phyloP scores from a whole-genome alignment of 768 basidiomycete genomes.

The Tricholoma sp. region DNA sequence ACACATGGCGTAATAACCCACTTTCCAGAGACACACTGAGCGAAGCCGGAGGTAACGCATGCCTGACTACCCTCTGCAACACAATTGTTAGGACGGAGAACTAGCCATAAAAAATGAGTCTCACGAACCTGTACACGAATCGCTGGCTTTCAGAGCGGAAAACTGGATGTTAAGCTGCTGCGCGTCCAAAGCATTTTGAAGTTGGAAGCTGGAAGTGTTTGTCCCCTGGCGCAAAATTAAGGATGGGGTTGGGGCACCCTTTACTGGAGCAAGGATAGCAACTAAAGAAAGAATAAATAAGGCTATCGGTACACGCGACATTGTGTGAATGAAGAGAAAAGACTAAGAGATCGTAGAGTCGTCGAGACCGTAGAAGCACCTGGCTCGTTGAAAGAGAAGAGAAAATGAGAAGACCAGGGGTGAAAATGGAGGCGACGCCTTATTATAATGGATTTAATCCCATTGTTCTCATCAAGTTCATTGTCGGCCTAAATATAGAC shows the following conservation, averaged over 20 bases:
- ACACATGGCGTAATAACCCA: conserved; percentile 35
- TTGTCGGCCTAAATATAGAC: too few species aligned
- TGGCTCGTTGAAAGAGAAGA: conserved; percentile 10
- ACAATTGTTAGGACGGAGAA: conserved; percentile 18
- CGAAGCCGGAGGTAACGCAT: conserved; percentile 36
- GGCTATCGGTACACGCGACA: conserved; percentile 7
- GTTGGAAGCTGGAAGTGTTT: conserved; percentile 11
- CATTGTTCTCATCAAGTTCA: too few species aligned
- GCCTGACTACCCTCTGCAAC: conserved; percentile 32
- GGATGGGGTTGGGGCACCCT: conserved; percentile 28
- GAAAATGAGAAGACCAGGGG: background rate
- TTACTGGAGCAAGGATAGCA: conserved; percentile 26
- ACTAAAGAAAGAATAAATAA: conserved; percentile 17
- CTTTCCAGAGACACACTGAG: conserved; percentile 37
- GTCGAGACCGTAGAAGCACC: conserved; percentile 16
- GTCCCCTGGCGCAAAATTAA: conserved; percentile 18
- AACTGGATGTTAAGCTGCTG: conserved; percentile 48
- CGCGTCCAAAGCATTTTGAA: conserved; percentile 45
- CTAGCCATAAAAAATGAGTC: background rate
- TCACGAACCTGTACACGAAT: conserved; percentile 42
- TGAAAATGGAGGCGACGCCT: too few species aligned
- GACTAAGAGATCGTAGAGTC: conserved; percentile 14
- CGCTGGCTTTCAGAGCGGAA: conserved; percentile 32
- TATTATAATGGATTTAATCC: too few species aligned
- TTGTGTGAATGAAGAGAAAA: conserved; percentile 1